Base-by-base conservation (phyloP, 2,329 filamentous ascomycete genomes). In the Neocucurbitaria cava region DNA sequence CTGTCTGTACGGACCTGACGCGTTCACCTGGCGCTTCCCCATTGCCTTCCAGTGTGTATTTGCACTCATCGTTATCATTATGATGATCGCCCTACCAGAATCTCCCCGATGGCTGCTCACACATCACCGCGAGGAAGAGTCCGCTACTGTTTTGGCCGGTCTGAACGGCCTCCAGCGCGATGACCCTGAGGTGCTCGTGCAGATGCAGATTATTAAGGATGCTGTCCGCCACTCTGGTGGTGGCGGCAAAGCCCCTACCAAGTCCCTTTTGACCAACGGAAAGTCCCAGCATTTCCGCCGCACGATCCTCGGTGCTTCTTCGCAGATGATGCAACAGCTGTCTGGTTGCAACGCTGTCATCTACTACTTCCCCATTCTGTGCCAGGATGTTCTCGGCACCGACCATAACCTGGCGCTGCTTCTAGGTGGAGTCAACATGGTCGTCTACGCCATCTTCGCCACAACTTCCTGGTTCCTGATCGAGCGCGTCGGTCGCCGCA, bases 161-260 rank as follows among this genome's bases (percentile, higher is more conserved):
- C 75, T 84, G 18, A 76, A 74, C 48, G 79, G 78, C 15, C 68
- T 69, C 30, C 65, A 83, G 43, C 60, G 62, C 80, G 79, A 86
- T 39, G 81, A 84, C 59, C 74, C 78, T 5, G 82, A 87, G 64
- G 85, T 86, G 3, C 75, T 81, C 46, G 59, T 80, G 9, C 85
- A 89, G 74, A 82, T 84, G 66, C 82, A 86, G 35, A 84, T 89
- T 0, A 87, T 89, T 13, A 75, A 85, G 13, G 88, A 92, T 61
- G 71, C 71, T 48, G 75, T 78, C 54, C 70, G 66, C 23, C 68
- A 68, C 18, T 65, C 73, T 44, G 74, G 75, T 33, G 70, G 70
- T 49, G 64, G 68, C 31, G 71, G 73, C 18, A 72, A 76, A 58
- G 68, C 68, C 45, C 59, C 61, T 5, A 76, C 70, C 49, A 75